A percentile compares a stretch with the other conserved stretches of the same genome.
Evolutionary conservation across 148 eudicot species (phyloP).

Genomic region (Diospyros lotus): DNA sequence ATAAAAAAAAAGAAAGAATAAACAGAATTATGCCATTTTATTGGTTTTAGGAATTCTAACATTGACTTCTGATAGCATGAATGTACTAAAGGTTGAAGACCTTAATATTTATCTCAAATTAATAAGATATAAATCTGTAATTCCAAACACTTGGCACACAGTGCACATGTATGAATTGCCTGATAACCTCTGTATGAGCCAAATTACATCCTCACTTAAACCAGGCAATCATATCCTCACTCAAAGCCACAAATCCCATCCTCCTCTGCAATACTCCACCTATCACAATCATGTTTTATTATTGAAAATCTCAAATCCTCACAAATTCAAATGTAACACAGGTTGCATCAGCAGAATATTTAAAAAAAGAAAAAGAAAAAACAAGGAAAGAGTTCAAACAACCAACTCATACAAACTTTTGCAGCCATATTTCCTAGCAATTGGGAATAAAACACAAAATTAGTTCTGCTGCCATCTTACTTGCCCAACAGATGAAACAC

Average conservation of each 20-base stretch:
- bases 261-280: neutral
- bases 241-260: neutral
- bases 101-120: neutral
- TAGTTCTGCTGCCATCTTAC: constrained; percentile 35
- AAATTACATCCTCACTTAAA: neutral
- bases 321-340: neutral
- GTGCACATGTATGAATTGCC: neutral
- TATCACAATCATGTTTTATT: neutral
- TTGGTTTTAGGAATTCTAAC: neutral
- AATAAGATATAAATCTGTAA: neutral
- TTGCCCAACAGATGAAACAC: constrained; percentile 93
- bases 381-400: neutral
- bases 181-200: neutral
- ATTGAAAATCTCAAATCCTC: neutral
- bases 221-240: neutral
- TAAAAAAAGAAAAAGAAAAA: neutral
- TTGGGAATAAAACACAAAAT: neutral
- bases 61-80: neutral
- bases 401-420: neutral
- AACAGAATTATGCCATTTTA: neutral
- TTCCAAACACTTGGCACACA: constrained; percentile 4
- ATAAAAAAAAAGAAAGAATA: neutral
- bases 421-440: neutral
- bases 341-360: neutral
- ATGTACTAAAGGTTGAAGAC: neutral